Evolutionary conservation across 768 basidiomycete genomes (phyloP), one percentile per base, ranked within the genome.

Genomic region (Paxillus ammoniavirescens): DNA sequence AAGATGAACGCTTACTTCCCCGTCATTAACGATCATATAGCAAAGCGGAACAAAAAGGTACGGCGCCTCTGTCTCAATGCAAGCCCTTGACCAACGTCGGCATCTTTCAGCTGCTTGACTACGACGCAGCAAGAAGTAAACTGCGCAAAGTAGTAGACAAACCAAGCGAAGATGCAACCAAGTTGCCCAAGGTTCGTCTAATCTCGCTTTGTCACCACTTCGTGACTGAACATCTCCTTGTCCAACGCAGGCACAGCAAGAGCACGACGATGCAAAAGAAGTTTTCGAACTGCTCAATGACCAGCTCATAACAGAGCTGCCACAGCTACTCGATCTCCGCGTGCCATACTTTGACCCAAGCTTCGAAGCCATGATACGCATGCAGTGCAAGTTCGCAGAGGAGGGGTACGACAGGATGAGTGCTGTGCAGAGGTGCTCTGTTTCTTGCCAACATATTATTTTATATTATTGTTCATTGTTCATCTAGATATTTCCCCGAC

Each of bases 301-400:
- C 38, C 93, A 98, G 62, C 84, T 98, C 63, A 88, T 96, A 60
- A 72, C 78, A 26, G 97, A 98, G 63, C 78, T 99, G 14, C 97
- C 97, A 0, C 86, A 95, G 61, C 75, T 99, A 40, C 82, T 98
- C 47, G 95, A 98, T 64, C 83, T 98, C 17, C 91, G 97, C 37
- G 90, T 99, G 23, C 97, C 97, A 0, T 99, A 92, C 78, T 95
- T 98, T 58, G 97, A 98, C 70, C 97, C 97, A 5, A 94, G 91
- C 61, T 98, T 98, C 68, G 97, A 98, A 73, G 92, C 96, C 43
- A 98, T 98, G 96, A 93, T 94, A 59, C 83, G 97, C 30, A 91
- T 97, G 84, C 97, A 99, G 66, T 84, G 91, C 65, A 94, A 95
- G 65, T 98, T 98, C 66, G 95, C 96, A 0, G 93, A 98, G 70